Percentiles rank a stretch among this genome's conserved stretches.
phyloP scores from a whole-genome alignment of 768 basidiomycete species.

The Gloeostereum incarnatum region DNA sequence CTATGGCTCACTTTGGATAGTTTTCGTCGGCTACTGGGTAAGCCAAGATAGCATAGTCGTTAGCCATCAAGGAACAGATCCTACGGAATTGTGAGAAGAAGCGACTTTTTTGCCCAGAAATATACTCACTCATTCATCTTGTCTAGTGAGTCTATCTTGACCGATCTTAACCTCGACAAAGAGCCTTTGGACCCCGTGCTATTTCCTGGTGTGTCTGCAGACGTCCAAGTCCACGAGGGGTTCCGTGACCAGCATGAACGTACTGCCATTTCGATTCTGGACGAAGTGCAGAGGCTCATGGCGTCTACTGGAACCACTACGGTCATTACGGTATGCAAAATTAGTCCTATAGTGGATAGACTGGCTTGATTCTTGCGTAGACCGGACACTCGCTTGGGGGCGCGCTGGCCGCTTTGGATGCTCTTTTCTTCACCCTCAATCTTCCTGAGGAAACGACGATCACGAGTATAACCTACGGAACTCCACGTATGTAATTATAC shows the following conservation, averaged over 20 bases:
- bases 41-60: no score
- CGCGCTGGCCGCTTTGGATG: conserved; percentile 41
- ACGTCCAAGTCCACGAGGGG: conserved; percentile 40
- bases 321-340: conserved; percentile 28
- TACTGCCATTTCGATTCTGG: conserved; percentile 34
- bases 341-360: conserved; percentile 4
- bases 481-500: conserved; percentile 24
- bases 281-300: conserved; percentile 31
- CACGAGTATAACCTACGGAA: conserved; percentile 36
- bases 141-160: conserved; percentile 37
- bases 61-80: conserved; percentile 56
- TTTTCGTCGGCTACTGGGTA: conserved; percentile 50
- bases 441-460: conserved; percentile 30
- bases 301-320: conserved; percentile 22
- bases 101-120: background rate
- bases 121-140: background rate
- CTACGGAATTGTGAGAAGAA: conserved; percentile 41
- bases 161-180: conserved; percentile 33
- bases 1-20: conserved; percentile 16
- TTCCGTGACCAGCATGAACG: conserved; percentile 42
- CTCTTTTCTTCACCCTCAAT: conserved; percentile 36
- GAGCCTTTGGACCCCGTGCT: conserved; percentile 29
- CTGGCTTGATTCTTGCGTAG: conserved; percentile 10
- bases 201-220: conserved; percentile 43
- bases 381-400: conserved; percentile 46